Evolutionary conservation across 1,139 yeast genomes (phyloP), one percentile per base, ranked within the genome.

Genomic region (Candida glucosophila): DNA sequence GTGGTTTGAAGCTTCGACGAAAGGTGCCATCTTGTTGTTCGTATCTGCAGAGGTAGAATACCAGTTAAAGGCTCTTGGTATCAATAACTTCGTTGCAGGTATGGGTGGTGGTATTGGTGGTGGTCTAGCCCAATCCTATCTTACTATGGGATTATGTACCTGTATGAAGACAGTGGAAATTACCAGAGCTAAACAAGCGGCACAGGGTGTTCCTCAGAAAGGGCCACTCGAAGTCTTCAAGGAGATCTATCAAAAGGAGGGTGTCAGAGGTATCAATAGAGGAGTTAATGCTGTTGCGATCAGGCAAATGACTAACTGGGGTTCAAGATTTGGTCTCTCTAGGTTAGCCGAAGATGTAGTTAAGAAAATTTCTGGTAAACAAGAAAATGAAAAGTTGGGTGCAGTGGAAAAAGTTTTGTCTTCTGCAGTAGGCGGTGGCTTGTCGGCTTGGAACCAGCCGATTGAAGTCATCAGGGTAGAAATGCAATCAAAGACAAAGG

Each of bases 251-350:
- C 58, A 61, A 28, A 77, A 67, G 36, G 97, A 90, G 54, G 98
- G 98, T 40, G 73, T 90, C 32, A 67, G 78, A 44, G 98, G 98
- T 43, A 85, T 90, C 49, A 90, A 90, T 59, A 86, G 81, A 61
- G 98, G 98, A 52, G 98, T 90, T 35, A 90, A 90, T 49, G 98
- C 98, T n/a, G 97, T 90, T 34, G 97, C 98, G 17, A 81, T 90
- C 43, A 80, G 98, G 60, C 98, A 90, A 56, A 81, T 86, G 81
- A 88, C 97, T 41, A 90, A 90, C 58, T 90, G 98, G 98, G 98
- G 98, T 28, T 85, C 96, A 15, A 72, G 98, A 51, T 88, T 88
- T 49, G 98, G 97, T 19, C 67, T 90, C 25, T 72, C 95, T 11
- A 74, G 98, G 50, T 69, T 88, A 47, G 93, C 95, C 14, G 98